Evolutionary conservation across 78 protist genomes (phyloP), one percentile per base, ranked within the genome.

Genomic region (Blattamonas nauphoetae): DNA sequence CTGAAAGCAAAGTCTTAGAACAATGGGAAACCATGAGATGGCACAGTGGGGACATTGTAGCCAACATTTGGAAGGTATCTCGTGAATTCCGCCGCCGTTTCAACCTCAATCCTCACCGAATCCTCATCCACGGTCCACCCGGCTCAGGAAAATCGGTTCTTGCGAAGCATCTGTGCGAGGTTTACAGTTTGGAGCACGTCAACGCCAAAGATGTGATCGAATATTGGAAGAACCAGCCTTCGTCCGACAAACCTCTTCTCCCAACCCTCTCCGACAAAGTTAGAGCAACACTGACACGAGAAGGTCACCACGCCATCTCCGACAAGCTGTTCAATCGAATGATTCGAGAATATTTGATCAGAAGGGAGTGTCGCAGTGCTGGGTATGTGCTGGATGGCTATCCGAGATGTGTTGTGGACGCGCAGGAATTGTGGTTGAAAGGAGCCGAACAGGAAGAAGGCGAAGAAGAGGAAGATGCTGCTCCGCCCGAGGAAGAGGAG

Each of bases 381-480:
- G 95, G 95, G 44, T 93, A 64, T 21, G 81, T 93, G n/a, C 86
- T 93, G 29, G 90, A 88, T 35, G 95, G 95, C 34, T 86, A 45
- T 11, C 95, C 93, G 1, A 3, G 45, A 79, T 87, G 42, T 1
- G 0, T 34, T 1, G 64, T 11, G 29, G 91, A 91, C 78, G 91
- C 90, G 21, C 0, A 38, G 71, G 45, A 45, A 6, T 41, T 92
- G 46, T 86, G 88, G 35, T 42, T 3, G 0, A 6, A 2, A 2
- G 6, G 3, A 45, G 86, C 0, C 2, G 44, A 34, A 42, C 2
- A 1, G 5, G 91, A 21, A 41, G 45, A 29, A 4, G 1, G 21
- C 41, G 78, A 2, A 4, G 63, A 1, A 0, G 41, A 38, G 83
- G 85, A 36, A 4, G 86, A 36, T 6, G 34, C 1, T 32, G 89